A percentile compares a stretch with the other conserved stretches of the same genome.
phyloP scores from a whole-genome alignment of 257 asterid species.

The Datura wrightii region DNA sequence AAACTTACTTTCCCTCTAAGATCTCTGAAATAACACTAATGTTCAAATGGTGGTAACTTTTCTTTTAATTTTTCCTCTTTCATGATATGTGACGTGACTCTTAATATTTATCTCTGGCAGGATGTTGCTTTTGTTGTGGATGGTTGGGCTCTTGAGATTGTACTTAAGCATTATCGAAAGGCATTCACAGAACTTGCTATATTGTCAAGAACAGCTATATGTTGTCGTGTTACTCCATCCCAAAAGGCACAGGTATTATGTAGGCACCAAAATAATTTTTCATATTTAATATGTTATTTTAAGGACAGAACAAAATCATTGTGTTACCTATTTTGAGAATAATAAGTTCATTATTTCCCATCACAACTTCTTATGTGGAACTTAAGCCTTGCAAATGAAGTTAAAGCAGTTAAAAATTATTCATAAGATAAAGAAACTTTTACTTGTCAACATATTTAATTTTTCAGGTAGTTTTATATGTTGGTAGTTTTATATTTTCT shows the following conservation, averaged over 20 bases:
- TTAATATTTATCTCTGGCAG: conserved; percentile 51
- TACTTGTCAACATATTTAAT: conserved; percentile 5
- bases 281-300: conserved; percentile 6
- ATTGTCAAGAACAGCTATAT: conserved; percentile 91
- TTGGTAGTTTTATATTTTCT: neutral
- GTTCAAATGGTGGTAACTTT: neutral
- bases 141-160: conserved; percentile 99
- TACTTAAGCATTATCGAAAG: conserved; percentile 83
- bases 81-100: neutral
- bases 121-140: conserved; percentile 97
- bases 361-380: neutral
- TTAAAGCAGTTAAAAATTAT: neutral
- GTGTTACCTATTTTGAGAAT: neutral
- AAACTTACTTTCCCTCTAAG: neutral
- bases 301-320: conserved; percentile 4
- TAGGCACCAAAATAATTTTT: conserved; percentile 17
- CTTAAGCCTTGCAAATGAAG: neutral
- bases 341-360: neutral
- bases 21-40: neutral
- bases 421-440: neutral
- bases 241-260: conserved; percentile 94
- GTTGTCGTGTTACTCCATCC: conserved; percentile 99
- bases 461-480: conserved; percentile 1
- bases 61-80: neutral
- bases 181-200: conserved; percentile 94